Base-by-base conservation (phyloP, 306 rosid genomes). In the Quercus rubra region DNA sequence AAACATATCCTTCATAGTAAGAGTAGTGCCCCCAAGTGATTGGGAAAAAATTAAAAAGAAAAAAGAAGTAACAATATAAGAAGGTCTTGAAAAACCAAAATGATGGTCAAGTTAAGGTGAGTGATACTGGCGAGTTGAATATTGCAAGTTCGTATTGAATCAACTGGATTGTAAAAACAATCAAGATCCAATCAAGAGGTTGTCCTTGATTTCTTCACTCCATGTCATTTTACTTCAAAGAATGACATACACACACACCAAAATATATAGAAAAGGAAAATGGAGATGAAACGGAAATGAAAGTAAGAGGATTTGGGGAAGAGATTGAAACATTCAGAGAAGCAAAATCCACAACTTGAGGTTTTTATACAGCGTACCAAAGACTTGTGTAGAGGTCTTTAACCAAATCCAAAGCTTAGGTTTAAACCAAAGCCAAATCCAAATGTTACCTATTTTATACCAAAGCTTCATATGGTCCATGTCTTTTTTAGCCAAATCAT, bases 71-170 rank as follows among this genome's bases (percentile, higher is more conserved):
- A 41, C 10, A 41, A 41, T 41, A 41, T 41, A 14, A 63, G 14
- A 88, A 91, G 92, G 88, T 93, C 92, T 95, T 84, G 33, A 4
- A 85, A 78, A 17, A 87, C 89, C 91, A 85, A 18, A 3, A 12
- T 71, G 23, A 55, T 14, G 19, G 59, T 85, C 90, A 89, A 81
- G 78, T 78, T 74, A 93, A 89, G 95, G 87, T 33, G 93, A 91
- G 97, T 89, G 98, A 76, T 84, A 74, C 89, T 70, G 93, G 72
- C 74, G 38, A 59, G 12, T 71, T 83, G 18, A 0, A 63, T 91
- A 18, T 93, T 51, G 92, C 98, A 91, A 93, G 90, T 68, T 82
- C 5, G 6, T 4, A 33, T 33, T 4, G 6, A 13, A 77, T 74
- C 88, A 97, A 75, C 66, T 71, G 85, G 49, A 84, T 70, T 89